These are phyloP conservation scores for Tolypocladium nubicola DNA, from an alignment of 2,329 filamentous ascomycete species.

Conservation along the genomic window DNA sequence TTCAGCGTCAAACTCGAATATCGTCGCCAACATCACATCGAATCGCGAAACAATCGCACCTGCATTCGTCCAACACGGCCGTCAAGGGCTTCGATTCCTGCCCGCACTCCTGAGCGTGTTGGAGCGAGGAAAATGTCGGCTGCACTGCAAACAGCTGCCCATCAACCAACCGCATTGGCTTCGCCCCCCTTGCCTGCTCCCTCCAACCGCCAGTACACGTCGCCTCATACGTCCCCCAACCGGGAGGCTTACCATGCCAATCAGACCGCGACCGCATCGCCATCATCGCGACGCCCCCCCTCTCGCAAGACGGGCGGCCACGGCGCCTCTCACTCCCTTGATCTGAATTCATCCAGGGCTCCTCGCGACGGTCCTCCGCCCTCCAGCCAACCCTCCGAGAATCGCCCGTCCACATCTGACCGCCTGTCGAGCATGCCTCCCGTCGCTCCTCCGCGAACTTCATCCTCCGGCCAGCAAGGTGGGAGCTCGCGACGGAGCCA, in stretches of 20 bases:
- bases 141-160: conserved; percentile 49
- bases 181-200: conserved; percentile 39
- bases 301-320: conserved; percentile 43
- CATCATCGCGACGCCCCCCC: conserved; percentile 40
- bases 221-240: conserved; percentile 39
- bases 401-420: conserved; percentile 34
- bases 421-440: conserved; percentile 54
- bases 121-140: conserved; percentile 32
- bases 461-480: conserved; percentile 56
- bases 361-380: conserved; percentile 32
- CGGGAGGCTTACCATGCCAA: conserved; percentile 48
- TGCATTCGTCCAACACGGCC: neutral
- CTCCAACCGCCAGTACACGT: conserved; percentile 40
- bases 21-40: neutral
- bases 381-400: conserved; percentile 29
- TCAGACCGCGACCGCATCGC: conserved; percentile 34
- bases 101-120: conserved; percentile 4
- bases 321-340: conserved; percentile 24
- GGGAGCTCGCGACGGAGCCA: conserved; percentile 32
- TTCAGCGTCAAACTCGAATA: neutral
- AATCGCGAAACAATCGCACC: neutral
- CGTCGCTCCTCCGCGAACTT: conserved; percentile 70
- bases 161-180: conserved; percentile 40
- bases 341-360: conserved; percentile 33
- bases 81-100: conserved; percentile 4